phyloP scores from a whole-genome alignment of 495 filamentous ascomycete genomes.

The Podospora anserina region DNA sequence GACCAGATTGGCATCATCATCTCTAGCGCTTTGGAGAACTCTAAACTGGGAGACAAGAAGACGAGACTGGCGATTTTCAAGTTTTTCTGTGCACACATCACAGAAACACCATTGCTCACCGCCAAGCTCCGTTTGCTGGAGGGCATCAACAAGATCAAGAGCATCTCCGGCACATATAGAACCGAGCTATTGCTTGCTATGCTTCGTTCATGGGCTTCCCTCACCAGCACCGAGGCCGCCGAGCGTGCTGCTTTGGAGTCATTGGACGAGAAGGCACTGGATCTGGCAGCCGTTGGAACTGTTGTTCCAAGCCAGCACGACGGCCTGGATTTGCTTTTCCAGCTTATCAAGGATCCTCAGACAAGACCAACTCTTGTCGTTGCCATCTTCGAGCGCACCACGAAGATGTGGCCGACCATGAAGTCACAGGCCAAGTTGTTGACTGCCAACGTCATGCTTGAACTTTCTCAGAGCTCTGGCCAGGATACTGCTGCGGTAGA shows the following conservation, averaged over 20 bases:
- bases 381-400: slow-evolving; percentile 62
- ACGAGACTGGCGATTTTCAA: slow-evolving; percentile 60
- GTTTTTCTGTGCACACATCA: slow-evolving; percentile 72
- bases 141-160: slow-evolving; percentile 67
- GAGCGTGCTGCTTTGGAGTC: slow-evolving; percentile 50
- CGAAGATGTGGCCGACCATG: slow-evolving; percentile 66
- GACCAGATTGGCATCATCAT: slow-evolving; percentile 59
- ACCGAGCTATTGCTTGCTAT: slow-evolving; percentile 67
- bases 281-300: slow-evolving; percentile 57
- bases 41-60: slow-evolving; percentile 43
- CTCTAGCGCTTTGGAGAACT: slow-evolving; percentile 53
- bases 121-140: slow-evolving; percentile 67
- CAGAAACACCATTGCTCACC: slow-evolving; percentile 60
- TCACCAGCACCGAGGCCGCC: slow-evolving; percentile 40
- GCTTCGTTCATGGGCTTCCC: slow-evolving; percentile 60
- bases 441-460: slow-evolving; percentile 57
- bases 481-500: slow-evolving; percentile 42
- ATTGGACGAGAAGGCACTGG: slow-evolving; percentile 55
- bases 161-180: slow-evolving; percentile 61
- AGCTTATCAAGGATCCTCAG: slow-evolving; percentile 49
- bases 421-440: slow-evolving; percentile 58
- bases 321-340: slow-evolving; percentile 58
- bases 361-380: slow-evolving; percentile 53
- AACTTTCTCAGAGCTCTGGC: slow-evolving; percentile 39
- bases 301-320: slow-evolving; percentile 65